Conservation (phyloP, 345 rosid species). For the Euphorbia tirucalli region DNA sequence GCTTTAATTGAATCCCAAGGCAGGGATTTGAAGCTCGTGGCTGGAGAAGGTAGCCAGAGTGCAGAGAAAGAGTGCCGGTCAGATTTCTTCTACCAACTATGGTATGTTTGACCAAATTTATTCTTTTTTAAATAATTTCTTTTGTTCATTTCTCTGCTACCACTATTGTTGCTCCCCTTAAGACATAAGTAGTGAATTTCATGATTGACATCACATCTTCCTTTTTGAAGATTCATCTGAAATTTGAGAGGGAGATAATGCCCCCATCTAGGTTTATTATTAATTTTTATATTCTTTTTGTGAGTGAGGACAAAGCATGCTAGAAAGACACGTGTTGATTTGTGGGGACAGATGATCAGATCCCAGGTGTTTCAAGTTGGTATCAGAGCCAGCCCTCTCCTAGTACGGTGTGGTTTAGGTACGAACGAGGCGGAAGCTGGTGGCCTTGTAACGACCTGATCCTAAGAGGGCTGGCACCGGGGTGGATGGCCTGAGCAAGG, state of each 20-base stretch:
- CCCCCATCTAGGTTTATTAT: not conserved
- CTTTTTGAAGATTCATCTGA: not conserved
- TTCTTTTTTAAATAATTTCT: not conserved
- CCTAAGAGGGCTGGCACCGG: too few species aligned
- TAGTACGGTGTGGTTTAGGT: too few species aligned
- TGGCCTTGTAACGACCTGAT: too few species aligned
- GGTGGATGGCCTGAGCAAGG: too few species aligned
- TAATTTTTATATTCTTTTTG: not conserved
- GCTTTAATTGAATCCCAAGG: slow-evolving; percentile 91
- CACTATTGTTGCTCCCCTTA: not conserved
- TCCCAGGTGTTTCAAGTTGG: too few species aligned
- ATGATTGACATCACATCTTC: not conserved
- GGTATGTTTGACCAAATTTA: slow-evolving; percentile 44
- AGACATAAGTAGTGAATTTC: not conserved
- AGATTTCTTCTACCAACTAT: slow-evolving; percentile 93
- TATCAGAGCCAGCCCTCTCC: too few species aligned
- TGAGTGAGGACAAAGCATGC: too few species aligned
- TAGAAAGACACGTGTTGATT: too few species aligned
- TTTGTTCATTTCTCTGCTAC: not conserved
- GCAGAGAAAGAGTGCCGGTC: slow-evolving; percentile 84
- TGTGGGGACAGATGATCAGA: too few species aligned
- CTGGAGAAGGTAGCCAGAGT: slow-evolving; percentile 85
- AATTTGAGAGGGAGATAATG: not conserved
- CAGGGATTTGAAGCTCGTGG: slow-evolving; percentile 79
- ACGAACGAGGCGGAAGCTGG: too few species aligned